phyloP scores from a whole-genome alignment of 768 basidiomycete genomes.

The Clitopilus passeckerianus region DNA sequence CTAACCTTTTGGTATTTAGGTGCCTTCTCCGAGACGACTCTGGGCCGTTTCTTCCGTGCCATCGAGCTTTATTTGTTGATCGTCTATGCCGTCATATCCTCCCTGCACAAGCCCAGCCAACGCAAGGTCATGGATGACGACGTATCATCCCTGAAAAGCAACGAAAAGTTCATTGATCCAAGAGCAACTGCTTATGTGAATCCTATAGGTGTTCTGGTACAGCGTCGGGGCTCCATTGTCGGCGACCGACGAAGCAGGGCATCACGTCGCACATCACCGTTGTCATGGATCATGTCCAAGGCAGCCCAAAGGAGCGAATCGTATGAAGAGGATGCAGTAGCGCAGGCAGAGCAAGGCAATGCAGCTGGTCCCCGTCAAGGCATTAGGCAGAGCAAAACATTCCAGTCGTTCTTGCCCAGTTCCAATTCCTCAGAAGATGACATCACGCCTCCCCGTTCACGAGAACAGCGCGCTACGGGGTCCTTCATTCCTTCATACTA shows the following conservation, averaged over 20 bases:
- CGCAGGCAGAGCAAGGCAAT: neutral
- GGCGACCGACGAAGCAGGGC: neutral
- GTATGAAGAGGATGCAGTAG: neutral
- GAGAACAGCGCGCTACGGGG: constrained; percentile 10
- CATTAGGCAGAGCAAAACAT: neutral
- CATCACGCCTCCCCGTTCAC: neutral
- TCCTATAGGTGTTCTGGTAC: neutral
- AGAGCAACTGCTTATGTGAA: constrained; percentile 1
- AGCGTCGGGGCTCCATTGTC: neutral
- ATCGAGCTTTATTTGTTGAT: constrained; percentile 59
- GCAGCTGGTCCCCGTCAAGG: neutral
- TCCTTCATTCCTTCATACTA: constrained; percentile 29
- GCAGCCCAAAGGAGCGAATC: constrained; percentile 9
- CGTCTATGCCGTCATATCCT: constrained; percentile 47
- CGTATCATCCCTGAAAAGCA: constrained; percentile 4
- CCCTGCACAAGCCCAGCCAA: constrained; percentile 21
- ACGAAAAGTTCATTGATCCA: constrained; percentile 4
- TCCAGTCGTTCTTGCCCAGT: neutral
- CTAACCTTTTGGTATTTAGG: constrained; percentile 30
- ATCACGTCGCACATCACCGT: neutral
- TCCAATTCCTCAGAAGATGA: neutral
- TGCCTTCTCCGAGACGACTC: constrained; percentile 60
- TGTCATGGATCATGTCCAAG: constrained; percentile 10
- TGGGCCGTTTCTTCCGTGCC: constrained; percentile 66
- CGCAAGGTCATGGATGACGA: neutral